Base-by-base conservation (phyloP, 1,284 basidiomycete species). In the Prillingera fragicola region DNA sequence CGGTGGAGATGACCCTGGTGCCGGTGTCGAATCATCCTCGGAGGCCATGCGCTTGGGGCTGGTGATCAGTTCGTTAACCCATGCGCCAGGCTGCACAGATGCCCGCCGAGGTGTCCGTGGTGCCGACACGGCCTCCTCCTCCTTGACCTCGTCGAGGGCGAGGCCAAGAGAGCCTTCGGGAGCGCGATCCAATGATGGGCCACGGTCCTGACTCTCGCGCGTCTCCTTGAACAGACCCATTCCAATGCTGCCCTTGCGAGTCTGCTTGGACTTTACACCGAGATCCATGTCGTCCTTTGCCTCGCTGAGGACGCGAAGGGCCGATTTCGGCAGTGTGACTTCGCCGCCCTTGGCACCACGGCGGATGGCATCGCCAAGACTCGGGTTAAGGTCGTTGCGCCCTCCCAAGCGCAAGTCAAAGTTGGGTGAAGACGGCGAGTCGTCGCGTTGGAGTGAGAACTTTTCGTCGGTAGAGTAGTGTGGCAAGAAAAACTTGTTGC, bases 201-300 rank as follows among this genome's bases (percentile, higher is more conserved):
- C 33, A 8, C 21, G 18, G 12, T 44, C 25, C 18, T 15, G 18
- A 13, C 23, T 17, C 31, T 46, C 54, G 29, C 50, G 43, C 28
- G 58, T 59, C 55, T 72, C 70, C 45, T 63, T 67, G 59, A 73
- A 73, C 36, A 73, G 41, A n/a, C 71, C 71, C 65, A 73, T 67
- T 3, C 70, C 71, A 32, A 73, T 64, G 50, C 65, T 68, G 31
- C 66, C 70, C 52, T 73, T 73, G 29, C 71, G 52, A 7, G 68
- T 70, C 21, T 64, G 61, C 47, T 72, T 71, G 15, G 56, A 56
- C 21, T 41, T 27, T n/a, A 52, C 46, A 17, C 56, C 41, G 15
- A 50, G 31, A 24, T 59, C 57, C 34, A 63, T 42, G 47, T 57
- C 60, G 38, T 63, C 65, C 45, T 69, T 67, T 14, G 64, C 69